These are phyloP conservation scores for Biscogniauxia marginata DNA, from an alignment of 2,329 filamentous ascomycete species.

Conservation along the genomic window DNA sequence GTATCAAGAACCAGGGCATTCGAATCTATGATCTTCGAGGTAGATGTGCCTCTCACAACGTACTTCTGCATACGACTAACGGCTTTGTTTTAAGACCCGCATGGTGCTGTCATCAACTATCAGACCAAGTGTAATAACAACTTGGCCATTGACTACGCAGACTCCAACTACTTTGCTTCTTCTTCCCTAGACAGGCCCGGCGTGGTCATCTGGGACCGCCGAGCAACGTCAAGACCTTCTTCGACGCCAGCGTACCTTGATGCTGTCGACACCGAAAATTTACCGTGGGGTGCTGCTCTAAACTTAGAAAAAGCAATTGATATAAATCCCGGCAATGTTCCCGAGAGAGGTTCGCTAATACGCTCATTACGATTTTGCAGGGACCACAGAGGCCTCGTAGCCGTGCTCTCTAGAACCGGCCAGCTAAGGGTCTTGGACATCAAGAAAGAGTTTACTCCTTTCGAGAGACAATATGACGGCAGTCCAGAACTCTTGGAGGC, in stretches of 20 bases:
- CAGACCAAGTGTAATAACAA: conserved; percentile 68
- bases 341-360: conserved; percentile 60
- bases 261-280: conserved; percentile 58
- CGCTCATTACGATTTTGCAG: conserved; percentile 63
- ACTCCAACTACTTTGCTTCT: conserved; percentile 82
- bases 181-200: conserved; percentile 73
- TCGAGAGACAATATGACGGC: conserved; percentile 39
- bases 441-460: conserved; percentile 50
- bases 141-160: conserved; percentile 73
- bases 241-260: conserved; percentile 56
- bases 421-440: conserved; percentile 63
- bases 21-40: conserved; percentile 77
- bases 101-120: conserved; percentile 55
- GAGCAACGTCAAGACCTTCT: conserved; percentile 53
- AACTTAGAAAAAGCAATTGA: conserved; percentile 58
- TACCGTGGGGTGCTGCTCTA: conserved; percentile 63
- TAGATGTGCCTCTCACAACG: conserved; percentile 35
- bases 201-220: conserved; percentile 76
- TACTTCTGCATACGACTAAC: conserved; percentile 16
- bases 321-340: conserved; percentile 49
- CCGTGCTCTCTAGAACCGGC: conserved; percentile 60
- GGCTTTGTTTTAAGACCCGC: conserved; percentile 39
- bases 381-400: conserved; percentile 60
- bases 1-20: conserved; percentile 72
- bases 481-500: conserved; percentile 61